Base-by-base conservation (phyloP, 257 asterid genomes). In the Orobanche coerulescens region DNA sequence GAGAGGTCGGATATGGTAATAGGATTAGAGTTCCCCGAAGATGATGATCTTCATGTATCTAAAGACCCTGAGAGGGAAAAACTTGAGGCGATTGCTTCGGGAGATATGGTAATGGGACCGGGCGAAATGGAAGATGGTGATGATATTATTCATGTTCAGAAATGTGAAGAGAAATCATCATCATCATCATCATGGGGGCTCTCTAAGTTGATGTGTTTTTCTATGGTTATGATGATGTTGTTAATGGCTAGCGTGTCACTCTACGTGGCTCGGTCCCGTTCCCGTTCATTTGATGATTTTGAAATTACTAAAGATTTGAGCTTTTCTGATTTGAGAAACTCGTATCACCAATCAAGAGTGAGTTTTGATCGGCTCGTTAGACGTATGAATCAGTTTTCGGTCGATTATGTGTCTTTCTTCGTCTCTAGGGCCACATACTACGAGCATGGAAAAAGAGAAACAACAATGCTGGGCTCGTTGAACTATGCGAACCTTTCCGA, bases 401-500 rank as follows among this genome's bases (percentile, higher is more conserved):
- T 49, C 15, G 51, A 70, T 20, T 76, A 80, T 11, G n/a, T 71
- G 1, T 66, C 85, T 22, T 62, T 63, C 44, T 62, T 63, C 44
- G 56, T 83, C 5, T 74, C 79, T 42, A 54, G 75, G 70, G 67
- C 81, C 31, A 59, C 66, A n/a, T n/a, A n/a, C 34, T 53, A 44
- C 7, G 72, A 61, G 65, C 62, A 63, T 16, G 60, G 81, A 1
- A 52, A 69, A 59, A 78, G 67, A 11, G 81, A 72, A 58, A 62
- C 15, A 1, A 22, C 46, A n/a, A n/a, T n/a, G n/a, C 51, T 28
- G 44, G 71, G 75, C 8, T 69, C 76, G 10, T 7, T 79, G 58
- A 76, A 81, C 52, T 92, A 73, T 65, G 36, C 68, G 66, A 86
- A 89, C 80, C 73, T 87, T 54, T 69, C 88, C 70, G 72, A 73